Evolutionary conservation across 495 filamentous ascomycete genomes (phyloP), one percentile per base, ranked within the genome.

Genomic region (Penicillium parvum): DNA sequence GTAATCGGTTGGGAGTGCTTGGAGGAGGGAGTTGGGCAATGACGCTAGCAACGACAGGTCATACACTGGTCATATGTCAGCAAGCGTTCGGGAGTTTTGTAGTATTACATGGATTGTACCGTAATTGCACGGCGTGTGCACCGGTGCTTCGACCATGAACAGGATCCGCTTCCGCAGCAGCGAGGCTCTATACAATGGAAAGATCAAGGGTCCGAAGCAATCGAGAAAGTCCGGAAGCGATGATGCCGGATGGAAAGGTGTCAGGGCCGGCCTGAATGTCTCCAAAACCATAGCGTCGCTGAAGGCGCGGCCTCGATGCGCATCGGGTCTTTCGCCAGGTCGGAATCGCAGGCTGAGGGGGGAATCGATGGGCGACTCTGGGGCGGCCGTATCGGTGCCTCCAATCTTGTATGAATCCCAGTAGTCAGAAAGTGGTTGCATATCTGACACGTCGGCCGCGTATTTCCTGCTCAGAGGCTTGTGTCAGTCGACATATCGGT

Each of bases 11-110:
- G 75, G 62, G 36, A 74, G 66, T 3, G 81, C 60, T 8, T 84
- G 75, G 16, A 96, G 72, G 17, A 88, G 66, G 61, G 49, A 85
- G 72, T 53, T 85, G 64, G 52, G 81, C 52, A 54, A 83, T 76
- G 45, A 97, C 77, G 91, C 88, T 35, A 98, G 66, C 33, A 96
- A 72, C n/a, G 91, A 95, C 20, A 96, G 81, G 66, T 92, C 79
- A 60, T 96, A 97, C 43, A 96, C 92, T 95, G 36, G 63, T 47
- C 14, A 37, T 10, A 6, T 11, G 22, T 32, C n/a, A 32, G 19
- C 1, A 5, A 32, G 27, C 17, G n/a, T 22, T 27, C n/a, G 1
- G 12, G 6, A 12, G 8, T 21, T 4, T 7, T 30, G 1, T 14
- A 30, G 28, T 2, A 36, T 26, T n/a, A n/a, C n/a, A 9, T n/a